Conservation (phyloP, 768 basidiomycete genomes). For the Xerocomellus amylosporus region DNA sequence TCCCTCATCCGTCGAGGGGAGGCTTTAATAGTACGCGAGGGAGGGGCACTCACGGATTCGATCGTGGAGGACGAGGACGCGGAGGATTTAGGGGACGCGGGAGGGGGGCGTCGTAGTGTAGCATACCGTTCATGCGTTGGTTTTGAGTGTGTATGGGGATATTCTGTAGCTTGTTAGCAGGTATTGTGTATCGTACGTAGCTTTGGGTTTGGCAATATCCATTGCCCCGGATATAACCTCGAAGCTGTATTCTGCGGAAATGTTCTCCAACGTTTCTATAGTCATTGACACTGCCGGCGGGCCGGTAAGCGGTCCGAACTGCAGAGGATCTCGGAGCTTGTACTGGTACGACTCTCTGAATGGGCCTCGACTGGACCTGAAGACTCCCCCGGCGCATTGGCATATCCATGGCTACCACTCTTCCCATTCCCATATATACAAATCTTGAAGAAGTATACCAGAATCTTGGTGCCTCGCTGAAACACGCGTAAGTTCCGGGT, state of each 20-base stretch:
- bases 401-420: slow-evolving; percentile 49
- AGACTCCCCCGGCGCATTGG: too few relatives aligned
- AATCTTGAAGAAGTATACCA: slow-evolving; percentile 55
- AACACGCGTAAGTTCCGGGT: slow-evolving; percentile 41
- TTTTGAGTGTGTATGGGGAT: background rate
- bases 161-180: slow-evolving; percentile 4
- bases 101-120: too few relatives aligned
- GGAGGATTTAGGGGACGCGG: slow-evolving; percentile 34
- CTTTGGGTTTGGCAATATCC: too few relatives aligned
- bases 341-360: too few relatives aligned
- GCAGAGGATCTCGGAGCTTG: too few relatives aligned
- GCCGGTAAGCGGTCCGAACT: too few relatives aligned
- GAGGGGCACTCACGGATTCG: slow-evolving; percentile 27
- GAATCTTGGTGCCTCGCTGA: slow-evolving; percentile 50
- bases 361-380: too few relatives aligned
- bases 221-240: too few relatives aligned
- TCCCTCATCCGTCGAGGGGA: slow-evolving; percentile 21
- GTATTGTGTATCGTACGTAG: background rate
- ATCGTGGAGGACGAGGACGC: slow-evolving; percentile 34
- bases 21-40: slow-evolving; percentile 27
- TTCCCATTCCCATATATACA: slow-evolving; percentile 60
- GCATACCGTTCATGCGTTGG: too few relatives aligned
- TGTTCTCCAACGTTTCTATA: too few relatives aligned
- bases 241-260: too few relatives aligned
- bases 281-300: too few relatives aligned